These are phyloP conservation scores for Coemansia sp. DNA, from an alignment of 192 early-diverging fungal species.

Conservation along the genomic window DNA sequence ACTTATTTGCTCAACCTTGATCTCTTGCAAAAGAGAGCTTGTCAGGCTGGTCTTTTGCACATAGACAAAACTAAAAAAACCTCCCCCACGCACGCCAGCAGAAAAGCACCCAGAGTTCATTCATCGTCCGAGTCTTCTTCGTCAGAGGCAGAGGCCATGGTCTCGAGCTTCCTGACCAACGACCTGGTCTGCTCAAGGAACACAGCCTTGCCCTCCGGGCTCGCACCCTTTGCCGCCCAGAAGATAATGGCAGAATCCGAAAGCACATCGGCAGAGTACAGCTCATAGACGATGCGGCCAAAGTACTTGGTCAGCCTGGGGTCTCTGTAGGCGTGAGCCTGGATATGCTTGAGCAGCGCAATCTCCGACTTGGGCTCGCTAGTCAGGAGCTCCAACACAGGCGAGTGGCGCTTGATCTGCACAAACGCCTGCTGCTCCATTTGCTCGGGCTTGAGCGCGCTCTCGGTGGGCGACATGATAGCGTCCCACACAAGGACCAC, in stretches of 20 bases:
- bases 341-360: conserved; percentile 80
- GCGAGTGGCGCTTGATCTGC: conserved; percentile 70
- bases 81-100: too few relatives aligned
- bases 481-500: conserved; percentile 82
- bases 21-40: too few relatives aligned
- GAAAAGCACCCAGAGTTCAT: background rate
- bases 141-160: conserved; percentile 63
- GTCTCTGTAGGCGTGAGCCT: conserved; percentile 86
- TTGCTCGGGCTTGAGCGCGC: conserved; percentile 79
- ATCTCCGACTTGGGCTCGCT: conserved; percentile 69
- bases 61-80: too few relatives aligned
- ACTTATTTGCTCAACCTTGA: too few relatives aligned
- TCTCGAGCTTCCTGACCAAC: conserved; percentile 80
- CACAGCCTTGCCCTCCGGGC: conserved; percentile 82
- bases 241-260: conserved; percentile 92
- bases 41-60: too few relatives aligned
- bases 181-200: conserved; percentile 95
- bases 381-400: conserved; percentile 74
- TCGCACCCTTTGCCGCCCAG: conserved; percentile 92
- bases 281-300: conserved; percentile 74
- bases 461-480: conserved; percentile 78
- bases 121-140: conserved; percentile 48
- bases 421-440: conserved; percentile 73
- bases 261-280: conserved; percentile 91
- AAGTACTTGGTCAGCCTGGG: conserved; percentile 87